Conservation (phyloP, 495 filamentous ascomycete genomes). For the Polyplosphaeria fusca region DNA sequence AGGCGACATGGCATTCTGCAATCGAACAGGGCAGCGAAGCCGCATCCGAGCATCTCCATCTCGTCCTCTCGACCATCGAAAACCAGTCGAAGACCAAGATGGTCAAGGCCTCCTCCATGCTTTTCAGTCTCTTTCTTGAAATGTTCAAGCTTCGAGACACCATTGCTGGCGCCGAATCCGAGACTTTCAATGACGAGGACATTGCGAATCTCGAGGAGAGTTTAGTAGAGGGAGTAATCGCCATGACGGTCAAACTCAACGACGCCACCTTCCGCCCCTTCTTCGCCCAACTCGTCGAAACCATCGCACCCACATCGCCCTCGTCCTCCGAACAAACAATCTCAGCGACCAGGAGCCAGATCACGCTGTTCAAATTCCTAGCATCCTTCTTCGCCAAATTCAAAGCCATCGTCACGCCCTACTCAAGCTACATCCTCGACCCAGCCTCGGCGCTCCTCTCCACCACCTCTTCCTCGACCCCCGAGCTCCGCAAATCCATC, state of each 20-base stretch:
- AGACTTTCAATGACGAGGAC: conserved; percentile 48
- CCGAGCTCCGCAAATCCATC: conserved; percentile 54
- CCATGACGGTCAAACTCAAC: conserved; percentile 94
- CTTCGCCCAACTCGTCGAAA: conserved; percentile 71
- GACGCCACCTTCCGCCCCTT: conserved; percentile 94
- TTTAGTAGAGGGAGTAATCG: conserved; percentile 65
- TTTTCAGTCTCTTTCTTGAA: conserved; percentile 69
- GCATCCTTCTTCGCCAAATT: conserved; percentile 74
- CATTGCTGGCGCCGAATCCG: conserved; percentile 31
- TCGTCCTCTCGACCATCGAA: conserved; percentile 66
- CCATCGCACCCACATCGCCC: too few species aligned
- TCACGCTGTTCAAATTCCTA: conserved; percentile 76
- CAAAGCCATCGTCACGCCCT: conserved; percentile 90
- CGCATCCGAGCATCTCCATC: conserved; percentile 61
- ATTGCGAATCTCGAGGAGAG: conserved; percentile 62
- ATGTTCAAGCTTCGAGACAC: conserved; percentile 43
- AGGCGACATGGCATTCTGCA: conserved; percentile 66
- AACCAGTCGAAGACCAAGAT: conserved; percentile 72
- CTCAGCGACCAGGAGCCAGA: conserved; percentile 53
- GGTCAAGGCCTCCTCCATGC: conserved; percentile 60
- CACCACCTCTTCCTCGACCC: conserved; percentile 44
- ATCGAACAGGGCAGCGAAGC: conserved; percentile 58
- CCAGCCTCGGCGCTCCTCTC: conserved; percentile 62
- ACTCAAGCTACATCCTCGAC: conserved; percentile 80
- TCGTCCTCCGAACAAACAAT: conserved; percentile 83